Base-by-base conservation (phyloP, 2,329 filamentous ascomycete species). In the Cercospora beticola region DNA sequence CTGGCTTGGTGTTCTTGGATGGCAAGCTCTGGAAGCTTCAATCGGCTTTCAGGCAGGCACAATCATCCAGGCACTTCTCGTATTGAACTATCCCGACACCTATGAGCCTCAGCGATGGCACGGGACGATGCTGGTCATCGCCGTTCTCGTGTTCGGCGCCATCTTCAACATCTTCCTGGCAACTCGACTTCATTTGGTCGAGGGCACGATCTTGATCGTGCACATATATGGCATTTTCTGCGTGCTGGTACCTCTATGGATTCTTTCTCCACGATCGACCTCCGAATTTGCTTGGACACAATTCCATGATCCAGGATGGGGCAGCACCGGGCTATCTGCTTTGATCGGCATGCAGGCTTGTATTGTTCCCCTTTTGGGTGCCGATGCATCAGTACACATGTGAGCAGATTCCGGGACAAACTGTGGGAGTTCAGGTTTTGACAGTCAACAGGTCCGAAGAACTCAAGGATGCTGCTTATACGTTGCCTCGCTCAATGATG, bases 61-160 rank as follows among this genome's bases (percentile, higher is more conserved):
- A 4, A 80, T 82, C 43, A 81, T 84, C 12, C 81, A 84, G 73
- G 82, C 68, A 28, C 56, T 84, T 5, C 76, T 82, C 14, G 77
- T 82, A 14, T 71, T 84, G 26, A 83, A 83, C 66, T 74, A 82
- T 52, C 76, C 78, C 2, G 62, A 64, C 1, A 74, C 74, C 1
- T 84, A 83, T 67, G 70, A 74, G 9, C 77, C 78, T 2, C 73
- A 82, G 60, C 69, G 77, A 61, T 84, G 82, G 81, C 81, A 84
- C 65, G 80, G 78, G 4, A 83, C 82, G 1, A 74, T 84, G 62
- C 71, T 84, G 26, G 74, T 71, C n/a, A 73, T 76, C 23, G 74
- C 69, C 2, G 66, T 74, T 0, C 67, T 62, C 4, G 31, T 61
- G 6, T 69, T 74, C 10, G 70, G 70, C 7, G 68, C 72, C 18